These are phyloP conservation scores for Annulohypoxylon stygium DNA, from an alignment of 495 filamentous ascomycete genomes.

Conservation along the genomic window DNA sequence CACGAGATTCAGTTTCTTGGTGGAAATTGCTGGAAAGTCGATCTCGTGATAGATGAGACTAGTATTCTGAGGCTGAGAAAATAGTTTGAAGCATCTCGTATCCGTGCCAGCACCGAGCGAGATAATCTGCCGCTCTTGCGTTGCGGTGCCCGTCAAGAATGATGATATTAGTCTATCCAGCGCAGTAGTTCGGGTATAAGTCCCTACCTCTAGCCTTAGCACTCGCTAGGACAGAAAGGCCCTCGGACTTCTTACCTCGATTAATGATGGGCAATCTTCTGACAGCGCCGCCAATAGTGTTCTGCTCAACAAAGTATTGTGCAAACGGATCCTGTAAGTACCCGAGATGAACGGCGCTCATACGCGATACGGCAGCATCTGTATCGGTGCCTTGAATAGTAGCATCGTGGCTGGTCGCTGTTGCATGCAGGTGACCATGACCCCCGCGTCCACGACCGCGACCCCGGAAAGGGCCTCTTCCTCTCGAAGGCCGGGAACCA, in stretches of 20 bases:
- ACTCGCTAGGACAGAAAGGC: slow-evolving; percentile 35
- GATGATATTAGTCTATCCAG: slow-evolving; percentile 81
- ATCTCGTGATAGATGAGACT: slow-evolving; percentile 88
- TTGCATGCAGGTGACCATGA: slow-evolving; percentile 39
- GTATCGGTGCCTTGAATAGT: slow-evolving; percentile 90
- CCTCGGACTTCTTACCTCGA: slow-evolving; percentile 70
- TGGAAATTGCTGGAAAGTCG: slow-evolving; percentile 83
- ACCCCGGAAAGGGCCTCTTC: slow-evolving; percentile 57
- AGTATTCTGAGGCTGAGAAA: slow-evolving; percentile 50
- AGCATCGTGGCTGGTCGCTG: slow-evolving; percentile 54
- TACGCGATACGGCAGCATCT: slow-evolving; percentile 87
- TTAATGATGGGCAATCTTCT: slow-evolving; percentile 91
- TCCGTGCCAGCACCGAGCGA: slow-evolving; percentile 96
- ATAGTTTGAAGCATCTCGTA: slow-evolving; percentile 83
- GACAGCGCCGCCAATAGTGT: slow-evolving; percentile 50
- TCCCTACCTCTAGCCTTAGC: slow-evolving; percentile 68
- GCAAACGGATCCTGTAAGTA: slow-evolving; percentile 90
- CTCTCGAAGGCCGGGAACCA: slow-evolving; percentile 66
- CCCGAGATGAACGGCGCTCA: slow-evolving; percentile 89
- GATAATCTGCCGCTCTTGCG: slow-evolving; percentile 79
- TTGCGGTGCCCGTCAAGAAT: slow-evolving; percentile 69
- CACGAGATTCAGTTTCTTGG: slow-evolving; percentile 66
- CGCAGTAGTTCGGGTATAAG: slow-evolving; percentile 91
- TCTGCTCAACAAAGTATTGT: slow-evolving; percentile 66
- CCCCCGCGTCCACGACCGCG: slow-evolving; percentile 59